A percentile compares a stretch with the other conserved stretches of the same genome.
These are phyloP conservation scores for Deakozyma indianensis DNA, from an alignment of 805 yeast genomes.

Conservation along the genomic window DNA sequence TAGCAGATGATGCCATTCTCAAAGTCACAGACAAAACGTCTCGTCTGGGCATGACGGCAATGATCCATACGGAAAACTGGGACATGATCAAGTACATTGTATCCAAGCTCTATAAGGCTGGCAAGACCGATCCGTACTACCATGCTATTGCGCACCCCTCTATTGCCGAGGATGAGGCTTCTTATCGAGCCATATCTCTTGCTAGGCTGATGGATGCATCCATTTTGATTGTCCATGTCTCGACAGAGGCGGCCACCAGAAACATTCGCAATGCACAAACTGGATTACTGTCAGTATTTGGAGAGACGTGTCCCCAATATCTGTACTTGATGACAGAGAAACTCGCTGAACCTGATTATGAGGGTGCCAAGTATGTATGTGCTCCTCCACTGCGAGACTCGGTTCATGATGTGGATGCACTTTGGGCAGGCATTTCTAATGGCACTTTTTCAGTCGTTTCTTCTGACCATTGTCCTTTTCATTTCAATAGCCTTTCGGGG, in stretches of 20 bases:
- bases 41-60: conserved; percentile 29
- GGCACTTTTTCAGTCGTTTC: conserved; percentile 30
- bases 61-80: conserved; percentile 39
- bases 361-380: conserved; percentile 31
- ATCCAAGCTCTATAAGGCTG: conserved; percentile 25
- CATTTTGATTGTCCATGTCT: conserved; percentile 34
- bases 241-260: conserved; percentile 27
- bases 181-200: conserved; percentile 31
- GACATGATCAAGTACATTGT: conserved; percentile 30
- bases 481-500: conserved; percentile 23
- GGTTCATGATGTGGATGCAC: conserved; percentile 22
- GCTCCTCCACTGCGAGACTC: conserved; percentile 30
- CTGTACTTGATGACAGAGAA: conserved; percentile 28
- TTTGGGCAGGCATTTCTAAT: conserved; percentile 26
- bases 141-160: conserved; percentile 33
- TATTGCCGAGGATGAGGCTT: conserved; percentile 35
- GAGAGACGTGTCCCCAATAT: conserved; percentile 40
- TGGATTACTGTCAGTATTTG: conserved; percentile 27
- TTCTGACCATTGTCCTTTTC: conserved; percentile 30
- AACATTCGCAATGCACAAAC: conserved; percentile 31
- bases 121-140: conserved; percentile 28
- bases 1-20: conserved; percentile 28
- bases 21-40: conserved; percentile 27
- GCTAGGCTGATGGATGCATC: conserved; percentile 32
- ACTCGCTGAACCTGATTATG: conserved; percentile 22